A percentile compares a stretch with the other conserved stretches of the same genome.
Conservation (phyloP, 257 asterid species). For the Jacaranda mimosifolia region DNA sequence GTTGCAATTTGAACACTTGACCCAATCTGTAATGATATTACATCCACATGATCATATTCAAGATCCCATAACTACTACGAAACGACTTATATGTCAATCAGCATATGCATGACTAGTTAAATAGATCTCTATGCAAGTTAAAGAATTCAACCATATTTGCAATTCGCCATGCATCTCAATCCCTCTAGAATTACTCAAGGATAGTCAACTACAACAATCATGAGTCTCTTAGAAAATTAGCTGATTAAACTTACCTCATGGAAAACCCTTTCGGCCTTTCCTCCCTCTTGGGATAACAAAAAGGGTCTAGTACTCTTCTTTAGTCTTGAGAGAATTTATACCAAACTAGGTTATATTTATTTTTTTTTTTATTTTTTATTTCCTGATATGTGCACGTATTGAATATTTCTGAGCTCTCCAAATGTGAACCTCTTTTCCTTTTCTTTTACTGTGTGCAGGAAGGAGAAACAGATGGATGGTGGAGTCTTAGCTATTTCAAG, state of each 20-base stretch:
- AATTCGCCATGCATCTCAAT: not conserved
- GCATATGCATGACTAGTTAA: not conserved
- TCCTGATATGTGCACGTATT: not conserved
- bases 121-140: not conserved
- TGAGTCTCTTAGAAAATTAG: not conserved
- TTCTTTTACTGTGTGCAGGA: constrained; percentile 51
- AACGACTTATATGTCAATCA: not conserved
- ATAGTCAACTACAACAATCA: not conserved
- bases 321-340: not conserved
- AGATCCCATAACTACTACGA: not conserved
- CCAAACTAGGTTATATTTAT: not conserved
- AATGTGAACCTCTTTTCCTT: constrained; percentile 15
- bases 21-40: not conserved
- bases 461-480: constrained; percentile 54
- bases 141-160: not conserved
- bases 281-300: not conserved
- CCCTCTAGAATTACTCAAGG: not conserved
- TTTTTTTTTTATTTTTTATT: no score
- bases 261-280: no score
- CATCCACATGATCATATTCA: not conserved
- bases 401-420: constrained; percentile 2
- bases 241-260: not conserved
- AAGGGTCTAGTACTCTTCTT: not conserved
- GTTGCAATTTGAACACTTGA: not conserved
- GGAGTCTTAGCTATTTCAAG: constrained; percentile 47